Percentiles rank a stretch among this genome's conserved stretches.
Evolutionary conservation across 495 filamentous ascomycete species (phyloP).

Genomic region (Trichocladium uniseriatum): DNA sequence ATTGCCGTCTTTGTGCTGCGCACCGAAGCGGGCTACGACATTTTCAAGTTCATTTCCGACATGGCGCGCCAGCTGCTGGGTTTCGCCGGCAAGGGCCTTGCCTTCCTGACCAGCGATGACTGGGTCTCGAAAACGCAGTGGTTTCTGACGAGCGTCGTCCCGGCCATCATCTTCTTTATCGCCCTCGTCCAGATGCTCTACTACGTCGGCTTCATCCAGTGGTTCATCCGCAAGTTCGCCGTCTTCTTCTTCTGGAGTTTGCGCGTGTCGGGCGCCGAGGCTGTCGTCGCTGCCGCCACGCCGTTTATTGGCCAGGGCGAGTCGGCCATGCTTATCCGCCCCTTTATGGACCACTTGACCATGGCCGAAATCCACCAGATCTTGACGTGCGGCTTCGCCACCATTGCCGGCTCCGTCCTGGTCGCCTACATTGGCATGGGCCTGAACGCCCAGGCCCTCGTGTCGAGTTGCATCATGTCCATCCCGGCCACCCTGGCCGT

Average conservation of each 20-base stretch:
- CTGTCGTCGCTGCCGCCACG: constrained; percentile 85
- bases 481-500: constrained; percentile 82
- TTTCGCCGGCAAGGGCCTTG: constrained; percentile 59
- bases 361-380: constrained; percentile 80
- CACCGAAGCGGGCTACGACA: constrained; percentile 66
- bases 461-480: constrained; percentile 88
- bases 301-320: constrained; percentile 93
- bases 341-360: constrained; percentile 75
- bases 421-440: constrained; percentile 74
- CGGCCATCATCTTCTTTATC: constrained; percentile 90
- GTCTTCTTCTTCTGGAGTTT: constrained; percentile 85
- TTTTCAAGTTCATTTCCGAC: constrained; percentile 75
- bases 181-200: constrained; percentile 75
- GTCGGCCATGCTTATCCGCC: constrained; percentile 82
- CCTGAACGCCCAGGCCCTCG: constrained; percentile 72
- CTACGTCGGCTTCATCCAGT: constrained; percentile 70
- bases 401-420: constrained; percentile 62
- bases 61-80: constrained; percentile 61
- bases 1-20: constrained; percentile 80
- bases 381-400: constrained; percentile 66
- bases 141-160: constrained; percentile 67
- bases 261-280: constrained; percentile 85
- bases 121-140: constrained; percentile 37
- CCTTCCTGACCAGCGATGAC: constrained; percentile 54
- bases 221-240: constrained; percentile 79